Evolutionary conservation across 2,329 filamentous ascomycete genomes (phyloP), one percentile per base, ranked within the genome.

Genomic region (Nigrospora oryzae): DNA sequence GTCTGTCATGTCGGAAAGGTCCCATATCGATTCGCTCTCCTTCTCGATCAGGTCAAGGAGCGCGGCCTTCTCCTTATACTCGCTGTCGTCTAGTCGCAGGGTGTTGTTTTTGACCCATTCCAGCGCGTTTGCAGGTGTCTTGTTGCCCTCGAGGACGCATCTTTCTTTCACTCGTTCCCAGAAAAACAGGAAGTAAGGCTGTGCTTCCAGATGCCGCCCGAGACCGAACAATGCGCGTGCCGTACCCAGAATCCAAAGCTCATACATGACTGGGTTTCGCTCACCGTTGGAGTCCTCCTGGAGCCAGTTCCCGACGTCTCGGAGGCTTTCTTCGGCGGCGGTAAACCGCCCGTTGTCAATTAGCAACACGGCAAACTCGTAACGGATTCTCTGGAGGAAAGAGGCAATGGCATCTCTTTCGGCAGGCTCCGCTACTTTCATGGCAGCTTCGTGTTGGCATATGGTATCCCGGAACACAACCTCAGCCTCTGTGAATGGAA

Each of bases 21-120:
- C 34, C 34, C 34, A 36, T 6, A 16, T n/a, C 34, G 34, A 6
- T 5, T 36, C 15, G 34, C 13, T 14, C 39, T 41, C 39, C 23
- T 41, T 33, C 31, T 34, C 39, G 16, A 41, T n/a, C 11, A 33
- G 15, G 12, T 33, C 39, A 3, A 41, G 31, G 16, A 41, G 31
- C 31, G 10, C 13, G 12, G 39, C 23, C 8, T 41, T 33, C 5
- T 41, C 15, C 16, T 31, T 34, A n/a, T 14, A 14, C 34, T 36
- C 34, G 13, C 13, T 14, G 17, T 11, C 28, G 32, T 42, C 17
- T 17, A 42, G 40, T 11, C 30, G 35, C 17, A 42, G 40, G 10
- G 40, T 42, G 33, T 42, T 42, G 32, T 42, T 33, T 16, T 36
- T 42, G 13, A 42, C 17, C 40, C 40, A 42, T 13, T 42, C 28